Evolutionary conservation across 139 green algal genomes (phyloP), one percentile per base, ranked within the genome.

Genomic region (Asterochloris sp.): DNA sequence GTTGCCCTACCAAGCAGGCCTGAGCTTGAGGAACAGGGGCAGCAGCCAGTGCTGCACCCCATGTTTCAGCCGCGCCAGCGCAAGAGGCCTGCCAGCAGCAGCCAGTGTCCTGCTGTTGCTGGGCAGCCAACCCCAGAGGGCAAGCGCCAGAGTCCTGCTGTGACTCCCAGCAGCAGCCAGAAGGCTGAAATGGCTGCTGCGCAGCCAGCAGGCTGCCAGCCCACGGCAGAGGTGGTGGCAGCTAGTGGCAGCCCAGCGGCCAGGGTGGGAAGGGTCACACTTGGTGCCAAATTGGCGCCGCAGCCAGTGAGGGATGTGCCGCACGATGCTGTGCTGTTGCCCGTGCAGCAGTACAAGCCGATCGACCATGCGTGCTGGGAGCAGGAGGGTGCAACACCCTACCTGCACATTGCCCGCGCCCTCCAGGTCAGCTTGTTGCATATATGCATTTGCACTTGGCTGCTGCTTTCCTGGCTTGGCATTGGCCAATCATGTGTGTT

Each of bases 381-480:
- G 23, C 64, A 67, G 68, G 84, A 87, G 12, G 26, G 87, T 23
- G 78, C 86, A 0, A 83, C 86, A 16, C 95, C 95, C 0, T 98
- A 98, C 83, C 79, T 94, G 38, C 91, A 96, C 76, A 76, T 98
- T 28, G 79, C 77, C 27, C 38, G 78, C 28, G 82, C 76, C 17
- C 69, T 85, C 13, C 38, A 76, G 38, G 38, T 54, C 38, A 54
- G 38, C 38, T 54, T 54, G 6, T 54, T 54, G 38, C 38, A 54
- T 54, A 10, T 6, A 54, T 6, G 6, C 38, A 54, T 54, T 54
- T 54, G 38, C 38, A 54, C 38, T 54, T 54, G 38, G 38, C 38
- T 6, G 38, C 38, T 54, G 38, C 6, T 54, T 54, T 54, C 38
- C 38, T 54, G 38, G 38, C 38, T 54, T 2, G 4, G 38, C 6